Evolutionary conservation across 805 yeast genomes (phyloP), one percentile per base, ranked within the genome.

Genomic region (Starmera pachycereana): DNA sequence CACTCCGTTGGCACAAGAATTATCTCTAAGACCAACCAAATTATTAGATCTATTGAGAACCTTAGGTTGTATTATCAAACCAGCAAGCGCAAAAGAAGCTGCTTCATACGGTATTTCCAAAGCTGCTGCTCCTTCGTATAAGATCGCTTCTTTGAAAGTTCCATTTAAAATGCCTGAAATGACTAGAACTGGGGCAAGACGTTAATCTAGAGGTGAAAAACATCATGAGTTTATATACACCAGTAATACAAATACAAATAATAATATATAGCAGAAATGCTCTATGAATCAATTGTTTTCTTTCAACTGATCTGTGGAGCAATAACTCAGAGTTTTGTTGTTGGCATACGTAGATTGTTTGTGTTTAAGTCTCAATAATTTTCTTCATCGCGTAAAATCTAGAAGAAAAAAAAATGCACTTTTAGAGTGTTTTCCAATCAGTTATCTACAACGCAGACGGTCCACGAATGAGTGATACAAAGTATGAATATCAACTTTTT

Each of bases 111-210:
- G 81, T 28, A 69, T 82, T 43, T 74, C 82, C 37, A 80, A 74
- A 60, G 61, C 71, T 39, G 65, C 71, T 40, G 79, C 79, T 12
- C 58, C 75, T 9, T 69, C 76, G 32, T 81, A 82, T 62, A 86
- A 87, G 61, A 68, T 90, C 49, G 97, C 97, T 3, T 62, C 75
- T 13, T 71, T 92, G 60, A 79, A 74, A 58, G 95, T 88, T 29
- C 98, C 98, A 32, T 83, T 92, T 64, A 80, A 77, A 57, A 67
- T 86, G 38, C 98, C 98, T 8, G 90, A 83, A 51, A 71, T 84
- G 71, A 72, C 79, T 10, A 77, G 79, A 66, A 71, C 84, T 54
- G 78, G 78, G 33, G 68, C 73, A 56, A 69, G 61, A 45, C 50
- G 58, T 12, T 47, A 30, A 11, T 8, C 12, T 6, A 22, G 11